Conservation (phyloP, 2,329 filamentous ascomycete species). For the Lecanoromycetidae sp. region DNA sequence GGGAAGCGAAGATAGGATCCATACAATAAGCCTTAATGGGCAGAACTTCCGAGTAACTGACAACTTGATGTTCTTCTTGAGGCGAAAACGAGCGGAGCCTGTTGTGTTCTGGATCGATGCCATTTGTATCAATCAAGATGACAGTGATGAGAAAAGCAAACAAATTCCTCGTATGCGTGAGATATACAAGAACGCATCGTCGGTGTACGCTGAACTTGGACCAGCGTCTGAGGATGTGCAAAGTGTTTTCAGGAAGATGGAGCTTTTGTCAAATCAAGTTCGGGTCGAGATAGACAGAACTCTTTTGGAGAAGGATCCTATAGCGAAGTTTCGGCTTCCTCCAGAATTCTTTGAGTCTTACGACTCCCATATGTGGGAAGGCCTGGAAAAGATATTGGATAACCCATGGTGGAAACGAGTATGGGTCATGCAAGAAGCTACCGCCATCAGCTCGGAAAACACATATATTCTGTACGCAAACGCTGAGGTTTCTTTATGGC, state of each 20-base stretch:
- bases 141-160: conserved; percentile 16
- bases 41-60: neutral
- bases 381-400: neutral
- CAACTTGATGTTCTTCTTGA: neutral
- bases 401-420: neutral
- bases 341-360: too few species aligned
- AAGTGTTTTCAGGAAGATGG: neutral
- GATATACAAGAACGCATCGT: conserved; percentile 19
- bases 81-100: neutral
- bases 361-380: neutral
- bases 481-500: too few species aligned
- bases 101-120: conserved; percentile 18
- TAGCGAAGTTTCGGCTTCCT: too few species aligned
- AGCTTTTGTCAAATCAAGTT: conserved; percentile 14
- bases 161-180: conserved; percentile 18
- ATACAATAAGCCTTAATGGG: neutral
- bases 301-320: too few species aligned
- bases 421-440: neutral
- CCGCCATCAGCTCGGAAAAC: neutral
- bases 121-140: conserved; percentile 21
- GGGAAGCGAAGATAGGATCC: neutral
- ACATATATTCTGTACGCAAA: too few species aligned
- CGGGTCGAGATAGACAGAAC: too few species aligned
- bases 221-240: conserved; percentile 14
- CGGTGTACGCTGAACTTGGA: conserved; percentile 7